A percentile compares a stretch with the other conserved stretches of the same genome.
Conservation (phyloP, 2,329 filamentous ascomycete species). For the Diaporthe velutina region DNA sequence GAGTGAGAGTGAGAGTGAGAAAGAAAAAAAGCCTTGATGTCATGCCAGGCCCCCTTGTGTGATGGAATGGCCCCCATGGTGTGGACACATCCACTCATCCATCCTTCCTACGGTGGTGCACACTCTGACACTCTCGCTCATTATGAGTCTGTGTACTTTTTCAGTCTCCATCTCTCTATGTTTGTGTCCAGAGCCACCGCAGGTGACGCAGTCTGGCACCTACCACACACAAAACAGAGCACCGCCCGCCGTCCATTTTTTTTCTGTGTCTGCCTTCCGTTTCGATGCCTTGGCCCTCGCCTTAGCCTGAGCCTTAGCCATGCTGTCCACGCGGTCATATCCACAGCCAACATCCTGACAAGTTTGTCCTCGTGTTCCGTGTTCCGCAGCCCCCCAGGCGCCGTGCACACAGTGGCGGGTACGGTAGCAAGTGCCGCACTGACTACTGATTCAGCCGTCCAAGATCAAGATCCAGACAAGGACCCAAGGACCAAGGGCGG, state of each 20-base stretch:
- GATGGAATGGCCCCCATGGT: slow-evolving; percentile 16
- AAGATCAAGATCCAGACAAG: slow-evolving; percentile 12
- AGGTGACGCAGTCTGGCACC: slow-evolving; percentile 29
- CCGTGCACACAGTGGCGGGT: slow-evolving; percentile 19
- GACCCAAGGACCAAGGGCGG: not conserved
- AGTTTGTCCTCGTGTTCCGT: not conserved
- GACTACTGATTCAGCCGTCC: slow-evolving; percentile 24
- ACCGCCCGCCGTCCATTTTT: slow-evolving; percentile 23
- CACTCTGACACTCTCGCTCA: slow-evolving; percentile 11
- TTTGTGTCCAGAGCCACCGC: not conserved
- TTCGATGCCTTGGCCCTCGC: slow-evolving; percentile 13
- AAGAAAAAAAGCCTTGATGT: not conserved
- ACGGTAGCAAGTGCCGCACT: slow-evolving; percentile 20
- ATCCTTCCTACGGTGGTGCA: not conserved
- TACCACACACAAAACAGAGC: not conserved
- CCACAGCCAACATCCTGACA: slow-evolving; percentile 21
- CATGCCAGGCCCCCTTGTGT: slow-evolving; percentile 6
- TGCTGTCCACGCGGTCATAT: slow-evolving; percentile 17
- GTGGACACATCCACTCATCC: not conserved
- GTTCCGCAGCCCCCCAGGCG: not conserved
- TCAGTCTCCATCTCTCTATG: not conserved
- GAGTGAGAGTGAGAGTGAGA: not conserved
- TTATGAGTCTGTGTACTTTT: slow-evolving; percentile 2
- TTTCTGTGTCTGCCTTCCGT: not conserved
- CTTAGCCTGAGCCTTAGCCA: slow-evolving; percentile 18